These are phyloP conservation scores for Oxyria digyna DNA, from an alignment of 148 eudicot genomes.

Conservation along the genomic window DNA sequence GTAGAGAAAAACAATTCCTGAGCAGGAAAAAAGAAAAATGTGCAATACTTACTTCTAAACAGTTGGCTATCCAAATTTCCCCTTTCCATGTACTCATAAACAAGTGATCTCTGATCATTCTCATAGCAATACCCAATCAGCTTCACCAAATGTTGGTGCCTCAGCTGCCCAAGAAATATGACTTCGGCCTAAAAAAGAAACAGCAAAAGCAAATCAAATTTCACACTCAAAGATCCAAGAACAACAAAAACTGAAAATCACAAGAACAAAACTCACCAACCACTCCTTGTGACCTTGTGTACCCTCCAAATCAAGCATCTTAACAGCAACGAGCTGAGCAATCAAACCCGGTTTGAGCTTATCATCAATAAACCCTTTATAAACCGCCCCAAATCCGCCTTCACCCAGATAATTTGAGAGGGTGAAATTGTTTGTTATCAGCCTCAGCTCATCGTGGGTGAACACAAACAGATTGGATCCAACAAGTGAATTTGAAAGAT, in stretches of 20 bases:
- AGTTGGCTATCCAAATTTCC: conserved; percentile 69
- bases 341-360: conserved; percentile 44
- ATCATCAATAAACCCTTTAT: conserved; percentile 73
- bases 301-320: conserved; percentile 71
- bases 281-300: conserved; percentile 80
- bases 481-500: conserved; percentile 46
- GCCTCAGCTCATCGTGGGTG: conserved; percentile 47
- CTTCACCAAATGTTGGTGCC: conserved; percentile 77
- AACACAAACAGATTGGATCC: conserved; percentile 57
- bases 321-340: conserved; percentile 82
- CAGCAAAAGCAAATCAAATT: neutral
- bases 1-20: neutral
- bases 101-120: conserved; percentile 72
- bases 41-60: conserved; percentile 41
- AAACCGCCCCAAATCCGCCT: conserved; percentile 89
- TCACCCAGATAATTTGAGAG: conserved; percentile 65
- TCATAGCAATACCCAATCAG: conserved; percentile 79
- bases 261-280: conserved; percentile 42
- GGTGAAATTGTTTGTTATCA: conserved; percentile 53
- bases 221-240: neutral
- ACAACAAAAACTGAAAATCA: neutral
- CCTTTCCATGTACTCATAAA: conserved; percentile 69
- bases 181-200: conserved; percentile 52
- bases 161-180: conserved; percentile 69
- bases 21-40: neutral